These are phyloP conservation scores for Leucosporidium scottii DNA, from an alignment of 768 basidiomycete genomes.

Conservation along the genomic window DNA sequence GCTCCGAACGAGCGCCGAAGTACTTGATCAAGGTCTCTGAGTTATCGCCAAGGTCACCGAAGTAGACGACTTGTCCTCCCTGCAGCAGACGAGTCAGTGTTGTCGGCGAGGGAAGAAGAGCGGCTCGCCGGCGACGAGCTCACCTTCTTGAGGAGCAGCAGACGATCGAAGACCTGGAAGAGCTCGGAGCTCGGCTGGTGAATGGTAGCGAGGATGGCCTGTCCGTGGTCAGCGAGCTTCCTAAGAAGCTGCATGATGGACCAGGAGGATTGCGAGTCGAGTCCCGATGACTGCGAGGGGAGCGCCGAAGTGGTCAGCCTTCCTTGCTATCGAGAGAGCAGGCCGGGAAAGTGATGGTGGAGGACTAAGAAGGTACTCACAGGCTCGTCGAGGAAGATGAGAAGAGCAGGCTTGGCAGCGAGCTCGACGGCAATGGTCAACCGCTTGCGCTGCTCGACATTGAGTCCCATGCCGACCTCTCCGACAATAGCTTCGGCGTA, in stretches of 20 bases:
- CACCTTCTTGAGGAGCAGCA: slow-evolving; percentile 50
- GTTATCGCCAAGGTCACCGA: slow-evolving; percentile 59
- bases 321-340: too few relatives aligned
- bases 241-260: slow-evolving; percentile 46
- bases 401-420: slow-evolving; percentile 54
- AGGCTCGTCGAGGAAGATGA: slow-evolving; percentile 49
- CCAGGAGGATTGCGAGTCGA: slow-evolving; percentile 49
- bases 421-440: slow-evolving; percentile 77
- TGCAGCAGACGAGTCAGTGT: slow-evolving; percentile 68
- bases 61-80: slow-evolving; percentile 70
- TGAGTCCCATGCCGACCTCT: slow-evolving; percentile 46
- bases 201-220: slow-evolving; percentile 46
- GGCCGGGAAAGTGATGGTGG: too few relatives aligned
- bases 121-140: not conserved
- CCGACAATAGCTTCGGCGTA: slow-evolving; percentile 49
- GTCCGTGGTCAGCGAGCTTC: slow-evolving; percentile 47
- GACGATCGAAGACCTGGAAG: slow-evolving; percentile 71
- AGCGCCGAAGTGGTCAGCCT: slow-evolving; percentile 51
- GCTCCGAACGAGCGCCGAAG: slow-evolving; percentile 48
- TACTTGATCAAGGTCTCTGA: slow-evolving; percentile 53
- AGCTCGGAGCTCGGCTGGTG: slow-evolving; percentile 56
- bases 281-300: slow-evolving; percentile 68
- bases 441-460: slow-evolving; percentile 48
- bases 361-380: slow-evolving; percentile 48
- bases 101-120: slow-evolving; percentile 55